Percentiles rank a stretch among this genome's conserved stretches.
phyloP scores from a whole-genome alignment of 768 basidiomycete genomes.

The Infundibulicybe gibba region DNA sequence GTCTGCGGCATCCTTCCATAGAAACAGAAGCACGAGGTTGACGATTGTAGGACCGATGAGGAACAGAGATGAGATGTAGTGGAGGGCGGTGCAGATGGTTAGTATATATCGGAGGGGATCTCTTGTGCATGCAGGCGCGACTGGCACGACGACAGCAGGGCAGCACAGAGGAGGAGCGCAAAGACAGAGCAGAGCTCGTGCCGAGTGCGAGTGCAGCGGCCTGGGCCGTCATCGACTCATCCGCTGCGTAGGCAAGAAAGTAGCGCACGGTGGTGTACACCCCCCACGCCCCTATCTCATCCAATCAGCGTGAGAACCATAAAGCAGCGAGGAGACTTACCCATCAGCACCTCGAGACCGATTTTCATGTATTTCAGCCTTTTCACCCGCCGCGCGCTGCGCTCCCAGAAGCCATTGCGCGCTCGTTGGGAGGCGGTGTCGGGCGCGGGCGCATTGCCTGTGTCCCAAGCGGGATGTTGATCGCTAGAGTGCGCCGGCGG shows the following conservation, averaged over 20 bases:
- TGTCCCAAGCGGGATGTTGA: constrained; percentile 19
- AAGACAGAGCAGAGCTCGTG: constrained; percentile 36
- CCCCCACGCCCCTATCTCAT: constrained; percentile 51
- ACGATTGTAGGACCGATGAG: constrained; percentile 49
- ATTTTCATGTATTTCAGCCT: constrained; percentile 23
- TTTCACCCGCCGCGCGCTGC: constrained; percentile 18
- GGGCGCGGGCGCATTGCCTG: constrained; percentile 21
- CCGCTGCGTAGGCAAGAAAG: constrained; percentile 51
- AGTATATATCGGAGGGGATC: constrained; percentile 27
- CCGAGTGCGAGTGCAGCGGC: constrained; percentile 45
- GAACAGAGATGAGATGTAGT: constrained; percentile 39
- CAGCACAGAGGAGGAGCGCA: constrained; percentile 31
- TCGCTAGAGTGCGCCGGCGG: constrained; percentile 24
- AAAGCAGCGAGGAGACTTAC: constrained; percentile 23
- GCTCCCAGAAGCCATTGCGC: constrained; percentile 22
- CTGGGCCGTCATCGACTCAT: constrained; percentile 37
- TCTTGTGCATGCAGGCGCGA: constrained; percentile 28
- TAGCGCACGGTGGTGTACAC: constrained; percentile 64
- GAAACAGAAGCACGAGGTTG: constrained; percentile 51
- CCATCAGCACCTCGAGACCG: constrained; percentile 29
- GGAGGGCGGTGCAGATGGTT: constrained; percentile 25
- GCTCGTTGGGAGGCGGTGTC: constrained; percentile 22
- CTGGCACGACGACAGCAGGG: constrained; percentile 36
- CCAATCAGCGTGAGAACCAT: not conserved
- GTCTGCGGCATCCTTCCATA: constrained; percentile 44